These are phyloP conservation scores for Hyaloscypha finlandica DNA, from an alignment of 495 filamentous ascomycete species.

Conservation along the genomic window DNA sequence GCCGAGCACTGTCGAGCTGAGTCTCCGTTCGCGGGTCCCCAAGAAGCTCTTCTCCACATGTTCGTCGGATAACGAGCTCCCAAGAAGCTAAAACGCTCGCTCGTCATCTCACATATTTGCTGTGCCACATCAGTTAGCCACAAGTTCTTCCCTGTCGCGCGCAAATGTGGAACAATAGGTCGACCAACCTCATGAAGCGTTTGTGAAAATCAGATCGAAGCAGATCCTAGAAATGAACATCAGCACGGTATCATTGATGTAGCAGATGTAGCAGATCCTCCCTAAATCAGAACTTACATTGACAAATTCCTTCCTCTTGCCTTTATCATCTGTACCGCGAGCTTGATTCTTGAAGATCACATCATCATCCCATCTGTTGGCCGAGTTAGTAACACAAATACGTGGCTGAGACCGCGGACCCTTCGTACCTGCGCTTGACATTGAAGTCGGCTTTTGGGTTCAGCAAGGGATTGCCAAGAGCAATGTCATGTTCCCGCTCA, in stretches of 20 bases:
- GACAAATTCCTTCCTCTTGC: constrained; percentile 92
- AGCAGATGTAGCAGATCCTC: neutral
- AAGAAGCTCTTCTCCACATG: constrained; percentile 11
- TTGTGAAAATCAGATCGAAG: constrained; percentile 96
- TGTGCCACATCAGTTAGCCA: constrained; percentile 47
- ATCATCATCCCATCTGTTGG: constrained; percentile 87
- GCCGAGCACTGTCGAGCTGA: constrained; percentile 1
- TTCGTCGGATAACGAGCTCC: neutral
- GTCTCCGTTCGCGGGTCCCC: neutral
- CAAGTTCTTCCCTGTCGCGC: neutral
- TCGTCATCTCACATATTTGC: constrained; percentile 66
- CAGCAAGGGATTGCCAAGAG: constrained; percentile 87
- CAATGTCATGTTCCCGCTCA: constrained; percentile 83
- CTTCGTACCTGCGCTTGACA: constrained; percentile 60
- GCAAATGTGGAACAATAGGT: neutral
- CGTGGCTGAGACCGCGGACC: constrained; percentile 34
- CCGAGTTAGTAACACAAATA: constrained; percentile 33
- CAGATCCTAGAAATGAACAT: constrained; percentile 62
- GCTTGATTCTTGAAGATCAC: constrained; percentile 99
- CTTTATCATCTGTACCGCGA: constrained; percentile 87
- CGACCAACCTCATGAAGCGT: constrained; percentile 78
- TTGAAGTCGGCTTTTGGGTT: constrained; percentile 72
- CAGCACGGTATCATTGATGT: constrained; percentile 7
- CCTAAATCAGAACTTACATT: constrained; percentile 61
- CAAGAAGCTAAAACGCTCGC: neutral